A percentile compares a stretch with the other conserved stretches of the same genome.
phyloP scores from a whole-genome alignment of 768 basidiomycete species.

The Mycena polygramma region DNA sequence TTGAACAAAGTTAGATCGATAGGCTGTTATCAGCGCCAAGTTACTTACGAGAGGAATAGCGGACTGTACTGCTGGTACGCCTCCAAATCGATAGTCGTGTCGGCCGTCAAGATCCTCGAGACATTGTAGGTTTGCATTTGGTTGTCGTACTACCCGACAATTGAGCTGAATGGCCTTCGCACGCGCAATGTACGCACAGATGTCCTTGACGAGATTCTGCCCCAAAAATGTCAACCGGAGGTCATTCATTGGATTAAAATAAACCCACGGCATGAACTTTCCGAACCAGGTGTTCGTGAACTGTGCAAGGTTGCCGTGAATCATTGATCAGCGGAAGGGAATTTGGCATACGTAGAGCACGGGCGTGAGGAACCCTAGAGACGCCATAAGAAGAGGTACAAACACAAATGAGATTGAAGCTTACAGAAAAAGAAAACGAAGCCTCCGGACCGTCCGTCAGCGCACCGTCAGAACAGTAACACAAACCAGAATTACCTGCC shows the following conservation, averaged over 20 bases:
- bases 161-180: constrained; percentile 33
- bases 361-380: constrained; percentile 50
- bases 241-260: too few relatives aligned
- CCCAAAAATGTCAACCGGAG: not conserved
- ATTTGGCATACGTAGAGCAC: constrained; percentile 45
- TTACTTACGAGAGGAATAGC: constrained; percentile 27
- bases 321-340: not conserved
- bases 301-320: constrained; percentile 36
- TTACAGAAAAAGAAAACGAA: constrained; percentile 38
- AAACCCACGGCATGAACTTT: constrained; percentile 66
- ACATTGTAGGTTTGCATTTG: constrained; percentile 71
- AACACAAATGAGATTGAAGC: not conserved
- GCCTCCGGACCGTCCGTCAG: constrained; percentile 25
- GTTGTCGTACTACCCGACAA: constrained; percentile 70
- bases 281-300: constrained; percentile 76
- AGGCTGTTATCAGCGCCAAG: not conserved
- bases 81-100: constrained; percentile 66
- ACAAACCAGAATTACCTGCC: constrained; percentile 52
- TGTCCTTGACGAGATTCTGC: constrained; percentile 24
- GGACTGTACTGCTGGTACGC: constrained; percentile 52
- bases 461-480: constrained; percentile 54
- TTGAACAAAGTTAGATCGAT: not conserved
- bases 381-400: not conserved
- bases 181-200: constrained; percentile 21
- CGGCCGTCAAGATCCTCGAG: constrained; percentile 63